phyloP scores from a whole-genome alignment of 2,329 filamentous ascomycete species.

The Calonectria pseudoturangicola region DNA sequence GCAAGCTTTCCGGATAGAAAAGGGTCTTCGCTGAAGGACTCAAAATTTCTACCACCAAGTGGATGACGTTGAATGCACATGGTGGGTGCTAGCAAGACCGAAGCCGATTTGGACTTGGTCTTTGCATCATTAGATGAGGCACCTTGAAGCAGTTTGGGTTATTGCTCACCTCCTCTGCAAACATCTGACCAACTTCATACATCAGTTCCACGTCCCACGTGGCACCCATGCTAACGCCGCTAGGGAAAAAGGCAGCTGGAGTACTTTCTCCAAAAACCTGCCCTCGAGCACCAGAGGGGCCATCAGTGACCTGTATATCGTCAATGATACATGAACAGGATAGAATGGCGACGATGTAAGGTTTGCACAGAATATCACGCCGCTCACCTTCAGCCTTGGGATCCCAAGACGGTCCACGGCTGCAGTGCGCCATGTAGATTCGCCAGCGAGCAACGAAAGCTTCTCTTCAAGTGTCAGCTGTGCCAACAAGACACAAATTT shows the following conservation, averaged over 20 bases:
- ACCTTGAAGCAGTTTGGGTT: not conserved
- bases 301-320: not conserved
- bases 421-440: conserved; percentile 18
- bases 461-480: not conserved
- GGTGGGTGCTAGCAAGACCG: not conserved
- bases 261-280: conserved; percentile 14
- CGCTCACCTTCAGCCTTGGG: not conserved
- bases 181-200: conserved; percentile 9
- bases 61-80: conserved; percentile 15
- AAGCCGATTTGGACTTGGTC: conserved; percentile 9
- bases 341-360: not conserved
- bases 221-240: conserved; percentile 9
- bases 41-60: conserved; percentile 9
- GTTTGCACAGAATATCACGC: too few relatives aligned
- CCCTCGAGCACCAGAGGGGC: conserved; percentile 11
- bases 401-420: not conserved
- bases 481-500: not conserved
- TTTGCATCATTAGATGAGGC: not conserved
- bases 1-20: conserved; percentile 2
- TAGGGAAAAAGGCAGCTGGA: conserved; percentile 4
- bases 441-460: not conserved
- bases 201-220: conserved; percentile 11
- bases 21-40: conserved; percentile 5
- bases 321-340: not conserved
- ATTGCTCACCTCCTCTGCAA: not conserved